These are phyloP conservation scores for Tricholoma terreum DNA, from an alignment of 768 basidiomycete genomes.

Conservation along the genomic window DNA sequence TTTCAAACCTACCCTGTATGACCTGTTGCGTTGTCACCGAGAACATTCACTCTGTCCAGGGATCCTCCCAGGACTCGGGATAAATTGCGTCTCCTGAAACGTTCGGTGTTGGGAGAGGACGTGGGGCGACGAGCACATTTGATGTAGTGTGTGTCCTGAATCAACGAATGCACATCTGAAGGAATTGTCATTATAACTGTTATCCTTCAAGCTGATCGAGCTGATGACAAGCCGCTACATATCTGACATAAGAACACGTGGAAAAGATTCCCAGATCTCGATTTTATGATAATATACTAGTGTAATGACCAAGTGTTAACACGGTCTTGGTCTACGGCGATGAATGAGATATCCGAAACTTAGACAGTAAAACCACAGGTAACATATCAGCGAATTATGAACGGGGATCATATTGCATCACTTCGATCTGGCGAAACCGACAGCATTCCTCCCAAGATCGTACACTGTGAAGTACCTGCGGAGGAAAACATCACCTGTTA, in stretches of 20 bases:
- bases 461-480: slow-evolving; percentile 93
- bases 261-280: background rate
- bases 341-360: background rate
- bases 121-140: slow-evolving; percentile 11
- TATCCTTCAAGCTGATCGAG: too few relatives aligned
- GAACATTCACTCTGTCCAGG: slow-evolving; percentile 68
- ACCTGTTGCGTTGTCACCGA: slow-evolving; percentile 49
- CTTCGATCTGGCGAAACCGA: slow-evolving; percentile 68
- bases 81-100: slow-evolving; percentile 24
- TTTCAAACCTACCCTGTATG: slow-evolving; percentile 59
- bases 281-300: background rate
- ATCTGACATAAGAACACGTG: background rate
- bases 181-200: background rate
- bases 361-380: background rate
- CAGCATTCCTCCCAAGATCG: slow-evolving; percentile 71
- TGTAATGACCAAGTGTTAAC: background rate
- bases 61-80: slow-evolving; percentile 23
- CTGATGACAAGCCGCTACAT: too few relatives aligned
- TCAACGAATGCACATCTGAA: background rate
- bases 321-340: background rate
- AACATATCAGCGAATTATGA: background rate
- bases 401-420: slow-evolving; percentile 12
- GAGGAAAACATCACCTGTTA: slow-evolving; percentile 81
- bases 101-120: slow-evolving; percentile 22
- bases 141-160: background rate